Percentiles rank a stretch among this genome's conserved stretches.
These are phyloP conservation scores for Saccharomycopsis vini DNA, from an alignment of 805 yeast species.

Conservation along the genomic window DNA sequence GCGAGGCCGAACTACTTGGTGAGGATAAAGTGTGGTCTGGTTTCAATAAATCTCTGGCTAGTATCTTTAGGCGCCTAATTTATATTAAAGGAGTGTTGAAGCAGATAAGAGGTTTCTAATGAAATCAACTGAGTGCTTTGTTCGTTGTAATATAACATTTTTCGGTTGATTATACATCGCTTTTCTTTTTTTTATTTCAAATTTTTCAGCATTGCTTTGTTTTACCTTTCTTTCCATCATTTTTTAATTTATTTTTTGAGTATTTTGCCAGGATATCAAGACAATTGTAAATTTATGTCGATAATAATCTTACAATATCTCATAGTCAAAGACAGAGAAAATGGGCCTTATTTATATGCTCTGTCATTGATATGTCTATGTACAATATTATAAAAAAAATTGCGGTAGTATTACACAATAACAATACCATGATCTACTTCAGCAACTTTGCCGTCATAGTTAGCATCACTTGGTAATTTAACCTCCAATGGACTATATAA, in stretches of 20 bases:
- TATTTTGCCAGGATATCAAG: no score
- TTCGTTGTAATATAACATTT: not conserved
- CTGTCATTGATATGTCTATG: not conserved
- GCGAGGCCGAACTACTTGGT: slow-evolving; percentile 9
- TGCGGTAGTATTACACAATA: slow-evolving; percentile 26
- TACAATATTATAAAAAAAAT: no score
- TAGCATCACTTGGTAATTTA: slow-evolving; percentile 51
- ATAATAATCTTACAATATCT: no score
- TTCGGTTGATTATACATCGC: not conserved
- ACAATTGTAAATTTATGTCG: no score
- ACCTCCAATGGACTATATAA: slow-evolving; percentile 72
- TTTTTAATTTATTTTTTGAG: no score
- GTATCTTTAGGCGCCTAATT: slow-evolving; percentile 1
- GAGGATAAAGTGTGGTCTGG: slow-evolving; percentile 5
- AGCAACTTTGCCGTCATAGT: slow-evolving; percentile 29
- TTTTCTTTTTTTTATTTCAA: not conserved
- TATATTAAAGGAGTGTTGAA: not conserved
- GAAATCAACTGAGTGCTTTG: not conserved
- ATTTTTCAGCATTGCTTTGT: no score
- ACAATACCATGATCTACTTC: slow-evolving; percentile 38
- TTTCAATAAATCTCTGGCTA: not conserved
- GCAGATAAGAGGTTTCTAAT: not conserved
- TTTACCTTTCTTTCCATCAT: no score
- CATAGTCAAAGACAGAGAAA: not conserved
- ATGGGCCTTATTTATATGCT: not conserved